These are phyloP conservation scores for Dalechampia spathulata DNA, from an alignment of 441 rosid genomes.

Conservation along the genomic window DNA sequence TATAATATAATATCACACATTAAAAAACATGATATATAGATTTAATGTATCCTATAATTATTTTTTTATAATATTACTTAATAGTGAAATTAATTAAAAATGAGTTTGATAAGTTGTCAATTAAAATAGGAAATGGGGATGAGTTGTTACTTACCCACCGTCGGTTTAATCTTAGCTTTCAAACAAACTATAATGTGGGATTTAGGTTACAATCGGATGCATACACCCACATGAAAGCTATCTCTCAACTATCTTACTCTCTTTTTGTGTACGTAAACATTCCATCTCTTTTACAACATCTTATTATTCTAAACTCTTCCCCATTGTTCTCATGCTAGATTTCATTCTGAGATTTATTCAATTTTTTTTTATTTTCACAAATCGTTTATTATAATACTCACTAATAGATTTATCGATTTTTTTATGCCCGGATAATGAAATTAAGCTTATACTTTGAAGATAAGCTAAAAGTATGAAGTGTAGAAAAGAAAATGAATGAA, in stretches of 20 bases:
- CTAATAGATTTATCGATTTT: too few species aligned
- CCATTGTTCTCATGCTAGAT: neutral
- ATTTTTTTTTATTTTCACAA: too few species aligned
- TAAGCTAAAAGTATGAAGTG: too few species aligned
- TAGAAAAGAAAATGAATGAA: too few species aligned
- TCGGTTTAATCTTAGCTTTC: conserved; percentile 50
- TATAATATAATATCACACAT: too few species aligned
- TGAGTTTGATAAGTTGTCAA: neutral
- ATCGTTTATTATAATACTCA: too few species aligned
- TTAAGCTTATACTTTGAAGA: too few species aligned
- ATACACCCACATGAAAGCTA: conserved; percentile 49
- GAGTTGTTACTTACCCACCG: conserved; percentile 34
- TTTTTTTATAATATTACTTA: too few species aligned
- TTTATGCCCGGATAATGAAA: too few species aligned
- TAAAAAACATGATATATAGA: too few species aligned
- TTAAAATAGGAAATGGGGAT: neutral
- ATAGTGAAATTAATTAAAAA: neutral
- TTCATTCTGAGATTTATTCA: too few species aligned
- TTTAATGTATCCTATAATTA: too few species aligned
- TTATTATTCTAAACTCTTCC: neutral
- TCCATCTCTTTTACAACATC: neutral
- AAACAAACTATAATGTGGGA: conserved; percentile 25
- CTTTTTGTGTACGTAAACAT: conserved; percentile 43
- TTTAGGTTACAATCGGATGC: conserved; percentile 27
- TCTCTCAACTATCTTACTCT: conserved; percentile 43